phyloP scores from a whole-genome alignment of 495 filamentous ascomycete genomes.

The Pseudoneurospora amorphoporcata region DNA sequence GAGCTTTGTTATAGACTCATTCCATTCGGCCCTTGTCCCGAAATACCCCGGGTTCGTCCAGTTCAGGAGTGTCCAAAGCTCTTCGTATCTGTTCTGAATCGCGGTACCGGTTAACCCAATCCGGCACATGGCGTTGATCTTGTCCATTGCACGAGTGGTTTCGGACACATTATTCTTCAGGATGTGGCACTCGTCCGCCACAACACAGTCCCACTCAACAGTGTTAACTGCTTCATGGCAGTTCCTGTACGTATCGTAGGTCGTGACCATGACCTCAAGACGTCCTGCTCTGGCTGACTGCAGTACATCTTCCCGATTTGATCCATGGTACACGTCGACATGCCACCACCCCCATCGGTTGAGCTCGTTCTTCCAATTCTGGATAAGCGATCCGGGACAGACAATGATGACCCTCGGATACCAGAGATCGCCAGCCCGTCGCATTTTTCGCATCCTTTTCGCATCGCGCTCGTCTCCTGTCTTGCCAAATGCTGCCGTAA shows the following conservation, averaged over 20 bases:
- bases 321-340: slow-evolving; percentile 71
- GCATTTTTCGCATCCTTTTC: slow-evolving; percentile 88
- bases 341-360: slow-evolving; percentile 94
- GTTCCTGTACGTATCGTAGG: slow-evolving; percentile 77
- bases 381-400: slow-evolving; percentile 78
- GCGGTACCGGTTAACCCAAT: slow-evolving; percentile 94
- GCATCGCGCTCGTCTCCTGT: slow-evolving; percentile 81
- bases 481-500: slow-evolving; percentile 90
- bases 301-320: slow-evolving; percentile 60
- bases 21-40: slow-evolving; percentile 72
- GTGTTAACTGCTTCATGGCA: slow-evolving; percentile 68
- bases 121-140: slow-evolving; percentile 83
- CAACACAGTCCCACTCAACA: slow-evolving; percentile 90
- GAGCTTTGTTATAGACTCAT: slow-evolving; percentile 61
- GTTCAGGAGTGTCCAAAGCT: slow-evolving; percentile 92
- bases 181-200: slow-evolving; percentile 92
- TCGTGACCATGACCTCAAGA: slow-evolving; percentile 86
- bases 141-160: slow-evolving; percentile 79
- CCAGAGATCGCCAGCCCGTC: slow-evolving; percentile 52
- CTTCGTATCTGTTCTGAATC: slow-evolving; percentile 96
- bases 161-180: slow-evolving; percentile 73
- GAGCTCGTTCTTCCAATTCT: slow-evolving; percentile 84
- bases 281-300: slow-evolving; percentile 64
- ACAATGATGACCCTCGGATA: slow-evolving; percentile 82
- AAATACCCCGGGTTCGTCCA: slow-evolving; percentile 91